Conservation (phyloP, 31 red algal genomes). For the Porphyra umbilicalis region DNA sequence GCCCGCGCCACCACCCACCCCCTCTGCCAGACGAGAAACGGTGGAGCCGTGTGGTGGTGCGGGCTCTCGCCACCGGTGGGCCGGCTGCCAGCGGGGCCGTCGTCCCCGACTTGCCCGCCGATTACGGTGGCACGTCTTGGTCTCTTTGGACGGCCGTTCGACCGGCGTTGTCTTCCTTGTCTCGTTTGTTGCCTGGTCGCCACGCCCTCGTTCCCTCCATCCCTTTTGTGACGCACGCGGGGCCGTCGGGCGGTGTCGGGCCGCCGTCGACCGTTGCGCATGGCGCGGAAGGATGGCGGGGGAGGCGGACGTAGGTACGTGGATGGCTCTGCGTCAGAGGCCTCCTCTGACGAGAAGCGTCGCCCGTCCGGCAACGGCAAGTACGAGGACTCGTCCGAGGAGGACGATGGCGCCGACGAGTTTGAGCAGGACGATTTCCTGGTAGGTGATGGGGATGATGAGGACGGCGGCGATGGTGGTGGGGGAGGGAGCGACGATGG, state of each 20-base stretch:
- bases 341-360: not conserved
- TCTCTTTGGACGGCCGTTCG: too few relatives aligned
- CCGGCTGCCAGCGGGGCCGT: not conserved
- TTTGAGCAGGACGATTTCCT: constrained; percentile 18
- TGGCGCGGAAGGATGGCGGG: not conserved
- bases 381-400: constrained; percentile 1
- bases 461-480: constrained; percentile 13
- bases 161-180: too few relatives aligned
- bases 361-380: not conserved
- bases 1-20: too few relatives aligned
- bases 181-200: too few relatives aligned
- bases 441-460: constrained; percentile 9
- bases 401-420: constrained; percentile 8
- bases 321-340: not conserved
- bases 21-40: too few relatives aligned
- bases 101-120: too few relatives aligned
- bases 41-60: not conserved
- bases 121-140: too few relatives aligned
- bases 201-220: not conserved
- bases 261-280: not conserved
- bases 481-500: too few relatives aligned
- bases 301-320: not conserved
- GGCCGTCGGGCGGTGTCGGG: not conserved
- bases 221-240: not conserved
- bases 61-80: not conserved